Base-by-base conservation (phyloP, 1,139 yeast genomes). In the Zygosaccharomyces sapae region DNA sequence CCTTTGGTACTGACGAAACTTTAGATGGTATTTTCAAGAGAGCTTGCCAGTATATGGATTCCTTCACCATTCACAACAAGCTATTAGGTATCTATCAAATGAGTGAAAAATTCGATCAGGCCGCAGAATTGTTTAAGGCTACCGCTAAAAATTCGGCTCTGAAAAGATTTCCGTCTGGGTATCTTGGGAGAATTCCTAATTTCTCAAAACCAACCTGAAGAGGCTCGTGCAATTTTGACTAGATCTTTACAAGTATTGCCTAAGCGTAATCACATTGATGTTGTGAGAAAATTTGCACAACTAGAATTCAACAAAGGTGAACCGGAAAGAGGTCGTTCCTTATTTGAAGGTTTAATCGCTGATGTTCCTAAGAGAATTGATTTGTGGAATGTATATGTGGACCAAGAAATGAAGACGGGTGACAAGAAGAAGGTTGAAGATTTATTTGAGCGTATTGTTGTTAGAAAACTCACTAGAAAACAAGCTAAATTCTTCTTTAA, bases 401-500 rank as follows among this genome's bases (percentile, higher is more conserved):
- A 92, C 67, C 95, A 87, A 69, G 97, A 92, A 69, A 82, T 86
- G 64, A 86, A 86, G 67, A 49, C 62, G 16, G 76, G 75, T 47
- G 80, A 80, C 43, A 80, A 79, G 66, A 72, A 73, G 55, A 81
- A 81, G 65, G 83, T 81, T 35, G 92, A 83, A 62, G 83, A 78
- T 25, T 72, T 92, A 53, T 90, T 89, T 61, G 96, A 89, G 68
- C 80, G 97, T 65, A 88, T 85, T 5, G 66, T 79, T 47, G 60
- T 72, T 29, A 80, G 77, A 67, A 87, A 86, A 68, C 69, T 90
- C 50, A 76, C 86, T n/a, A 79, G 84, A 68, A 92, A 90, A 67
- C 97, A 89, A 70, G 97, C 96, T 58, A 89, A 87, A 70, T 88
- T 87, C 72, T 87, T 92, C 77, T 90, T 89, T 72, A 86, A 83